Evolutionary conservation across 768 basidiomycete genomes (phyloP).

Genomic region (Tricholoma bakamatsutake): DNA sequence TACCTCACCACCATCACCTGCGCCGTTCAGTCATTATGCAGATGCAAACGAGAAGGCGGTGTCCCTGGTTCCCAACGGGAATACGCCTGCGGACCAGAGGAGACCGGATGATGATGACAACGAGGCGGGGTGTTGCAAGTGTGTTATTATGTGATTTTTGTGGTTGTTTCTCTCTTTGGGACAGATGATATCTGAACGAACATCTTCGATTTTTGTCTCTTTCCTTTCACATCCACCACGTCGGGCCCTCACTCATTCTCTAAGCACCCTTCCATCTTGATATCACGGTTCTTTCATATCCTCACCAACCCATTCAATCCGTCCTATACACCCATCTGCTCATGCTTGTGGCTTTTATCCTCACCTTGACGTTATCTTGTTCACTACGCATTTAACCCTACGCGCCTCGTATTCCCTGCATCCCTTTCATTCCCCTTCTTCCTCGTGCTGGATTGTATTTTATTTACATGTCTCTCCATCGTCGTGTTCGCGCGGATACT

Average conservation of each 20-base stretch:
- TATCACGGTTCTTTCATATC: not conserved
- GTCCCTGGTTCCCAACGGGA: conserved; percentile 14
- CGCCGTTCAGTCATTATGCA: conserved; percentile 62
- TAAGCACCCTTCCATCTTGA: not conserved
- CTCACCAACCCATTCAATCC: conserved; percentile 5
- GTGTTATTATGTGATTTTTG: conserved; percentile 72
- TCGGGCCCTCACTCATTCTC: not conserved
- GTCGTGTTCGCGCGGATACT: conserved; percentile 4
- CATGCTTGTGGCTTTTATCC: conserved; percentile 2
- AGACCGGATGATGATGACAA: conserved; percentile 40
- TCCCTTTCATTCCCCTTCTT: conserved; percentile 2
- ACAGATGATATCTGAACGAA: not conserved
- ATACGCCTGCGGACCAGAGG: conserved; percentile 24
- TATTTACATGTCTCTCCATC: conserved; percentile 4
- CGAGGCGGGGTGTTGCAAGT: conserved; percentile 70
- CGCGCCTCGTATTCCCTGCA: conserved; percentile 1
- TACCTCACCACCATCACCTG: conserved; percentile 45
- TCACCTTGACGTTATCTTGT: not conserved
- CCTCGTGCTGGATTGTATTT: conserved; percentile 16
- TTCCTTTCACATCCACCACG: not conserved
- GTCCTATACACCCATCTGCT: conserved; percentile 6
- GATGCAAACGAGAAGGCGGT: conserved; percentile 19
- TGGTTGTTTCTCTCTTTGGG: not conserved
- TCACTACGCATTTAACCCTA: conserved; percentile 12
- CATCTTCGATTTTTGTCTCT: not conserved